These are phyloP conservation scores for Physaria fendleri DNA, from an alignment of 345 rosid species.

Conservation along the genomic window DNA sequence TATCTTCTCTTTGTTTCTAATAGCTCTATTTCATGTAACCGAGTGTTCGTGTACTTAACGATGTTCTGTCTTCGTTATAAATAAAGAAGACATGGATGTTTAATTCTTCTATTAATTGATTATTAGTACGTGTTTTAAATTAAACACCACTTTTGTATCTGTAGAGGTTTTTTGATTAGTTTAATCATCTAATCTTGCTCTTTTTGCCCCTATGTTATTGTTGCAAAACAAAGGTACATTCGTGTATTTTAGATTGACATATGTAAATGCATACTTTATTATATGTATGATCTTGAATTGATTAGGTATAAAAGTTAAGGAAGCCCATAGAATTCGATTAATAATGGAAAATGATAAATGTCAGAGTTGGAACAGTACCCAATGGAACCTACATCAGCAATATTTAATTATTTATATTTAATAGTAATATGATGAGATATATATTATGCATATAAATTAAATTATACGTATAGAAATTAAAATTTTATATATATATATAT, in stretches of 20 bases:
- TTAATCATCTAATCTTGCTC: not conserved
- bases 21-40: slow-evolving; percentile 8
- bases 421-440: too few species aligned
- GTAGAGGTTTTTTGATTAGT: not conserved
- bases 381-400: slow-evolving; percentile 10
- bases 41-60: not conserved
- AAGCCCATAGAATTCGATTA: slow-evolving; percentile 24
- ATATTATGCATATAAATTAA: too few species aligned
- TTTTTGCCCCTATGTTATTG: not conserved
- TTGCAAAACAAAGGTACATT: not conserved
- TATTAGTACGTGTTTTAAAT: not conserved
- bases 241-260: not conserved
- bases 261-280: not conserved
- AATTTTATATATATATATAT: too few species aligned
- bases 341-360: slow-evolving; percentile 19
- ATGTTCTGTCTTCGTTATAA: slow-evolving; percentile 16
- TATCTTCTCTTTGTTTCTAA: too few species aligned
- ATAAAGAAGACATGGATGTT: slow-evolving; percentile 16
- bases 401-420: too few species aligned
- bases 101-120: not conserved
- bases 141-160: not conserved
- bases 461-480: too few species aligned
- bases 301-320: slow-evolving; percentile 16
- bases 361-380: slow-evolving; percentile 26
- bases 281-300: not conserved